Evolutionary conservation across 495 filamentous ascomycete species (phyloP), one percentile per base, ranked within the genome.

Genomic region (Penicillium soppii): DNA sequence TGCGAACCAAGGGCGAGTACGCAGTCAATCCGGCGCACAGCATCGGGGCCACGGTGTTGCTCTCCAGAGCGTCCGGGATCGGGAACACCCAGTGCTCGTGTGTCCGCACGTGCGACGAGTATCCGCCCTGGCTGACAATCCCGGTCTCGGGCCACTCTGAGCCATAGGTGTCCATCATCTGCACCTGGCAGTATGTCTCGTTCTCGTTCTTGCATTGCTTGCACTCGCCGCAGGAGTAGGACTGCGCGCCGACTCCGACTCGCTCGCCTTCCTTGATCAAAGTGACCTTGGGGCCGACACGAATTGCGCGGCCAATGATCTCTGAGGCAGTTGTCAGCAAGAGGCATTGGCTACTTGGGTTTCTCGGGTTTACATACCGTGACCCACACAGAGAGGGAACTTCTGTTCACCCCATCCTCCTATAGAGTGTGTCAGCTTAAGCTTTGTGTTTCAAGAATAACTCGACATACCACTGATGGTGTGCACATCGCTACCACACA

Each of bases 1-100:
- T 83, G 21, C 87, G 82, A 32, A 88, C 83, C 2, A 96, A 75
- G 0, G 90, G 90, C 27, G 81, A 85, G 71, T 85, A 95, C 23
- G 82, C 83, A 1, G 92, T 96, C 25, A 95, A 69, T 37, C 91
- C 91, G 27, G 89, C 91, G 65, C 91, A 96, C 59, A 95, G 77
- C 89, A 95, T 95, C 1, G 89, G 91, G 12, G 91, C 91, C 1
- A 86, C 89, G 25, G 82, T 62, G 35, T 76, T 76, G 57, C 74
- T 83, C 17, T 82, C 68, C 36, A 95, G 80, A 5, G 74, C 78
- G 15, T 89, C 85, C 15, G 92, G 91, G 52, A 96, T 92, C 20
- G 84, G 85, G 73, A 92, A 92, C 4, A 69, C 66, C 64, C 66
- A 91, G 72, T 87, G 86, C 65, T 90, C 82, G 64, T 90, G 89